A percentile compares a stretch with the other conserved stretches of the same genome.
Conservation (phyloP, 2,329 filamentous ascomycete species). For the Epicoccum sorghinum region DNA sequence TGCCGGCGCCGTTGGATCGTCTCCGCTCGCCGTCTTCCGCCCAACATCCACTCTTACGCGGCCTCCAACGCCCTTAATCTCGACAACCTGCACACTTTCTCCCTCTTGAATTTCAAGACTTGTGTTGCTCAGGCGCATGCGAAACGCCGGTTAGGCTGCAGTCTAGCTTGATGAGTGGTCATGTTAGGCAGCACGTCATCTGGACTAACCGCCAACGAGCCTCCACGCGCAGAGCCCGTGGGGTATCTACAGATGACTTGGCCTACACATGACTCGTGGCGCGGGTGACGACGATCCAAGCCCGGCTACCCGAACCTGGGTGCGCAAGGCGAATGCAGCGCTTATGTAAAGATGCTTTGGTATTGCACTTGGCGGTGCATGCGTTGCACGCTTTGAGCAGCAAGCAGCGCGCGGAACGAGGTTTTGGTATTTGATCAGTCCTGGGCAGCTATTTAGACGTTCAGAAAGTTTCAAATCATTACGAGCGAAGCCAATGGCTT, state of each 20-base stretch:
- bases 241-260: slow-evolving; percentile 11
- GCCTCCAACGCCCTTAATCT: slow-evolving; percentile 1
- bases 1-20: background rate
- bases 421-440: no score
- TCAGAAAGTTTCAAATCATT: no score
- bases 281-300: background rate
- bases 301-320: background rate
- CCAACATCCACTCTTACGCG: slow-evolving; percentile 5
- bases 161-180: background rate
- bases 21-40: slow-evolving; percentile 6
- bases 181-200: slow-evolving; percentile 13
- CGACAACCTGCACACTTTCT: background rate
- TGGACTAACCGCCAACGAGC: background rate
- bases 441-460: no score
- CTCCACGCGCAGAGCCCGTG: slow-evolving; percentile 7
- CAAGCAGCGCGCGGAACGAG: no score
- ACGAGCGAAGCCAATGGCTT: no score
- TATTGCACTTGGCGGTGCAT: background rate
- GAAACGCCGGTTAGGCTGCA: background rate
- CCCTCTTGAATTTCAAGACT: background rate
- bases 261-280: slow-evolving; percentile 9
- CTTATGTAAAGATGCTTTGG: background rate
- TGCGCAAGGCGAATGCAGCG: background rate
- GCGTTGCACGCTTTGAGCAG: background rate
- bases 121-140: background rate